Evolutionary conservation across 345 rosid genomes (phyloP), one percentile per base, ranked within the genome.

Genomic region (Arabidopsis suecica): DNA sequence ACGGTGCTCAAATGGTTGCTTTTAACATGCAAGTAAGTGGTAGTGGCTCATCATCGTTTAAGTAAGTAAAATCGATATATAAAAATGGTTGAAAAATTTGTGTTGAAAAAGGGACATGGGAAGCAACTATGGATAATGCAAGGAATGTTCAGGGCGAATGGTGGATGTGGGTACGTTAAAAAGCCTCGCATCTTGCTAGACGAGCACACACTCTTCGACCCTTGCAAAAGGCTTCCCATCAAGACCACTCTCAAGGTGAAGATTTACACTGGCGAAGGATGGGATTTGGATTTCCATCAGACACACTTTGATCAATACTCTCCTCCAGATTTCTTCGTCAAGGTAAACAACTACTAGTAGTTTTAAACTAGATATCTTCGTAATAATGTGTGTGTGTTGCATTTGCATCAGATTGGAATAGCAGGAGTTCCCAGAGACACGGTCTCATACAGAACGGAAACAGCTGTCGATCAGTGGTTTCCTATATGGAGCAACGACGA

Each of bases 1-100:
- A 88, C 69, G 98, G 96, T 78, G 97, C 98, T 81, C 98, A 94
- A 80, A 88, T 94, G 98, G 95, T 91, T 61, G 98, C 98, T 44
- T 94, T 91, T 47, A 94, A 94, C 66, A 91, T 94, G 97, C 98
- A 91, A 89, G 97, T 94, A 71, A 75, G 78, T 62, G 38, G 34
- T 69, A 75, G 72, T 62, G 42, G 34, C 18, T 36, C 34, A 12
- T 22, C 45, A 60, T 28, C 32, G 32, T 28, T 28, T 28, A 4
- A 28, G 4, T 28, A 23, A 23, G 25, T 23, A 23, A 23, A 5
- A n/a, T 30, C 13, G 3, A 41, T 14, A 63, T 16, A 65, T 23
- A 23, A 16, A 32, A 50, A 20, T 38, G 57, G 8, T 33, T 57
- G 32, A 28, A 51, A 34, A 20, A 28, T 9, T 28, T 55, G 37